These are phyloP conservation scores for Tolypocladium pustulatum DNA, from an alignment of 2,329 filamentous ascomycete genomes.

Conservation along the genomic window DNA sequence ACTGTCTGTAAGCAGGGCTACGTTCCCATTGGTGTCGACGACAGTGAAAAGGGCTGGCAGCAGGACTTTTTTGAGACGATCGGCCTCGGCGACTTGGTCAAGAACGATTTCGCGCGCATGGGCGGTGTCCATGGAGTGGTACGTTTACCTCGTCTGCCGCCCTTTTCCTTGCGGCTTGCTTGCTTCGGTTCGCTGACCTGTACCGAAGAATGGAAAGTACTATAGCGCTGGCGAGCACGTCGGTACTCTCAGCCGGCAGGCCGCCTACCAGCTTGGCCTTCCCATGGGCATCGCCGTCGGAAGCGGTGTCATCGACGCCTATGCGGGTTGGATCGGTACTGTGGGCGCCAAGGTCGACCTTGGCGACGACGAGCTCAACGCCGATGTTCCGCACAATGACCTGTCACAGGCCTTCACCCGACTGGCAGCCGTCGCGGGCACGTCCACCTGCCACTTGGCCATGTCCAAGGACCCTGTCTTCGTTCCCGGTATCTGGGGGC, in stretches of 20 bases:
- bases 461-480: constrained; percentile 93
- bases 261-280: constrained; percentile 73
- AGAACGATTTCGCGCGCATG: constrained; percentile 86
- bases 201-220: constrained; percentile 72
- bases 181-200: constrained; percentile 3
- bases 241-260: constrained; percentile 73
- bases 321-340: constrained; percentile 96
- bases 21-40: constrained; percentile 93
- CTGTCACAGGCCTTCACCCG: constrained; percentile 88
- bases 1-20: constrained; percentile 96
- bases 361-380: constrained; percentile 52
- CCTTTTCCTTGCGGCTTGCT: not conserved
- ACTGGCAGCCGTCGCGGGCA: constrained; percentile 87
- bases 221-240: constrained; percentile 87
- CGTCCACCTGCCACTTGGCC: constrained; percentile 92
- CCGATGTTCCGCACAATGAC: constrained; percentile 64
- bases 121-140: constrained; percentile 93
- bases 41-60: constrained; percentile 96
- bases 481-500: constrained; percentile 92
- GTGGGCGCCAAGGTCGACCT: constrained; percentile 93
- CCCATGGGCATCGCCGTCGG: constrained; percentile 83
- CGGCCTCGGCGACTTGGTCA: constrained; percentile 71
- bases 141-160: not conserved
- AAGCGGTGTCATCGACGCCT: constrained; percentile 95
- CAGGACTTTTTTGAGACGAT: constrained; percentile 84